Evolutionary conservation across 805 yeast species (phyloP), one percentile per base, ranked within the genome.

Genomic region (Komagataella kurtzmanii): DNA sequence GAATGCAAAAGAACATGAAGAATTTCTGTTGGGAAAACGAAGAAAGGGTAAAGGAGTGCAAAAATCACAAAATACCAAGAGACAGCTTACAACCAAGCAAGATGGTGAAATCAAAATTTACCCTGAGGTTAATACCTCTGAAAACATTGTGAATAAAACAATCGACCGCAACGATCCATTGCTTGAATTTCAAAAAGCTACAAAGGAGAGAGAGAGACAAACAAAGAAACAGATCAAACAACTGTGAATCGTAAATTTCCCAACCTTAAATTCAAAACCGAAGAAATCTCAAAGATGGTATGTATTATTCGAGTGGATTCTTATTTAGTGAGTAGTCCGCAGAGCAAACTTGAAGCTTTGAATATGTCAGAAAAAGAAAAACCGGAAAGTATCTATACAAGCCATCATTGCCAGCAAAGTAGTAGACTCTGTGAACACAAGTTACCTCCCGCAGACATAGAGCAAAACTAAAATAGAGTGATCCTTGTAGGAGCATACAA

Each of bases 21-120:
- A 73, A 53, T 70, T 77, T 57, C 61, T 83, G 10, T 59, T 76
- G 45, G 87, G 88, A 1, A 74, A 70, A 59, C 71, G 72, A 55
- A 62, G 75, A 8, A 64, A 79, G 17, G 75, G 72, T 55, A 65
- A 62, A 30, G 14, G 14, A 30, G 40, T 30, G 10, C 14, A 8
- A 8, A 30, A 8, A 8, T 30, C 40, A 8, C 40, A 30, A 30
- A 30, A 30, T 4, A 30, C 14, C n/a, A 30, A 2, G 14, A 30
- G 40, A 8, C 40, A 30, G 40, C 6, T 30, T 30, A 10, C n/a
- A 30, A 3, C 40, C 10, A 30, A 30, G 14, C 40, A 10, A 4
- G 14, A 14, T 10, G 40, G 40, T 8, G 40, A 30, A 10, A 30
- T 10, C 6, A 14, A 10, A 30, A 5, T 30, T 5, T 14, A 30